A percentile compares a stretch with the other conserved stretches of the same genome.
phyloP scores from a whole-genome alignment of 2,329 filamentous ascomycete genomes.

The Periconia macrospinosa region DNA sequence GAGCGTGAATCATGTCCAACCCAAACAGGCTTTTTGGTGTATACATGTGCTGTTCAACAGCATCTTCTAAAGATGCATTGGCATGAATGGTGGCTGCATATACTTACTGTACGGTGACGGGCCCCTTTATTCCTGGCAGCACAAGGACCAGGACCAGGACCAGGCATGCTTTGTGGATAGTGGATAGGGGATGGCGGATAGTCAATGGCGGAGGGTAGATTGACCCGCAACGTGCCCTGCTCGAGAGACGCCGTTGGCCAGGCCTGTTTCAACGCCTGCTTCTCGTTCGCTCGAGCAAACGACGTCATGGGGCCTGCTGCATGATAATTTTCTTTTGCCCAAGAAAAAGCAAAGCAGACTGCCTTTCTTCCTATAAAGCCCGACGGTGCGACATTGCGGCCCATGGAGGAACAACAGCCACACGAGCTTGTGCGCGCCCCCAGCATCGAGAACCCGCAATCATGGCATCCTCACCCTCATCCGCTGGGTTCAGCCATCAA shows the following conservation, averaged over 20 bases:
- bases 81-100: too few species aligned
- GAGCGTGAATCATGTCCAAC: too few species aligned
- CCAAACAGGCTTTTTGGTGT: too few species aligned
- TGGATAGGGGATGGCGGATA: too few species aligned
- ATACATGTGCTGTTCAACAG: too few species aligned
- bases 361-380: background rate
- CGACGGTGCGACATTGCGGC: background rate
- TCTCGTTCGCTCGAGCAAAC: background rate
- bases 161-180: too few species aligned
- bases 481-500: slow-evolving; percentile 53
- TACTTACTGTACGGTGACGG: too few species aligned
- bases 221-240: background rate
- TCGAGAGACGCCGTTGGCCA: background rate
- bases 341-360: background rate
- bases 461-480: slow-evolving; percentile 35
- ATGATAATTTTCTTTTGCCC: background rate
- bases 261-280: background rate
- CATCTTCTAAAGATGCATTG: too few species aligned
- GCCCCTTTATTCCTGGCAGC: too few species aligned
- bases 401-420: background rate
- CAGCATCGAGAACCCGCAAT: slow-evolving; percentile 44
- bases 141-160: too few species aligned
- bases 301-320: background rate
- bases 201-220: too few species aligned
- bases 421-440: slow-evolving; percentile 24